Percentiles rank a stretch among this genome's conserved stretches.
These are phyloP conservation scores for Beauveria sp. DNA, from an alignment of 2,329 filamentous ascomycete genomes.

Conservation along the genomic window DNA sequence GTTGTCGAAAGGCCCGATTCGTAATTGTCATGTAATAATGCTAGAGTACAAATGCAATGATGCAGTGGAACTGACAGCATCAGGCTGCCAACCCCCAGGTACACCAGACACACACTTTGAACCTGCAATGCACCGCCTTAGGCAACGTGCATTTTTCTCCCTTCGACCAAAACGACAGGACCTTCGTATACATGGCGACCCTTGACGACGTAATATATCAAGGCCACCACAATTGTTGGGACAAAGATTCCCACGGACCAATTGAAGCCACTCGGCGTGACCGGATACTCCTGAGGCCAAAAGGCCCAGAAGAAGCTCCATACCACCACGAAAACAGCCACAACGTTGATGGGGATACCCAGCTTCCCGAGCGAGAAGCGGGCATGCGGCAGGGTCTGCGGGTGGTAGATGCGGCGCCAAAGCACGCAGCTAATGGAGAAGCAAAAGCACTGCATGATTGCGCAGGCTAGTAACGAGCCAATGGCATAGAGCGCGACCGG, in stretches of 20 bases:
- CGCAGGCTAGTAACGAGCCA: constrained; percentile 11
- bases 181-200: constrained; percentile 9
- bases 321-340: background rate
- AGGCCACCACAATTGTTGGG: constrained; percentile 1
- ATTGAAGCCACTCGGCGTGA: constrained; percentile 12
- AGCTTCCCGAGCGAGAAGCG: constrained; percentile 11
- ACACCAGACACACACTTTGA: background rate
- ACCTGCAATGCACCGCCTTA: background rate
- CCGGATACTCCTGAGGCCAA: constrained; percentile 13
- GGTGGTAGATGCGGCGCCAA: constrained; percentile 12
- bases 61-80: background rate
- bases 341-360: constrained; percentile 11
- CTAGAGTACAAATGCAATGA: background rate
- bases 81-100: background rate
- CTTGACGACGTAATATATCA: constrained; percentile 10
- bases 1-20: background rate
- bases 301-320: constrained; percentile 15
- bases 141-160: background rate
- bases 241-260: constrained; percentile 12
- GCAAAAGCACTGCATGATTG: constrained; percentile 13
- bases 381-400: constrained; percentile 12
- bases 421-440: constrained; percentile 13
- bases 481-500: constrained; percentile 15
- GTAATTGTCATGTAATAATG: background rate
- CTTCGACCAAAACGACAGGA: constrained; percentile 12